Evolutionary conservation across 306 rosid genomes (phyloP), one percentile per base, ranked within the genome.

Genomic region (Trifolium subterraneum): DNA sequence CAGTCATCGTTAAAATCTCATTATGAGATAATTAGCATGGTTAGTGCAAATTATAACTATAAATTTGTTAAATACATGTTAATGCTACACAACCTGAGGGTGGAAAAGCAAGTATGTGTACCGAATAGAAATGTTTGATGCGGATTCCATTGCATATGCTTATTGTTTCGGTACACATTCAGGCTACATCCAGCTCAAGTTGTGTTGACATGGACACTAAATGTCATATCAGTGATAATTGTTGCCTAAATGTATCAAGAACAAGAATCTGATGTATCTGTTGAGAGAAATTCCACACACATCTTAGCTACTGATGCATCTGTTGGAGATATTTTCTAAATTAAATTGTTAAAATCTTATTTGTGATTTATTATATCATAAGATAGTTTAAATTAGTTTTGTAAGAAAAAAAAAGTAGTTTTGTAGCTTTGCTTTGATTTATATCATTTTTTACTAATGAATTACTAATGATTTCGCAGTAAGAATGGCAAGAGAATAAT

Each of bases 1-100:
- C 98, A 4, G 90, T 92, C 31, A 85, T 87, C 42, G 50, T 41
- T 69, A 92, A 88, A 85, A 74, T 71, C 80, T 76, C 9, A 77
- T 87, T 22, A 71, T 42, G 11, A 78, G 74, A 78, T 86, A 66
- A 23, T 25, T 64, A 19, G 81, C 51, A 15, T 27, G 70, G 64
- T 39, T 22, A 35, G 35, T 20, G 60, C 14, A 54, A 19, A 14
- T 19, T 55, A 20, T 22, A 55, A 10, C 15, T 55, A 11, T 8
- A 22, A 22, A 55, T 20, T 55, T 55, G 61, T 22, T 55, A 10
- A 5, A 23, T 56, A 56, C 35, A 23, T 3, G 8, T 22, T 10
- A 55, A 10, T 22, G 62, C 33, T 55, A 55, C 33, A 23, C 16
- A 56, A 23, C 8, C 33, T 8, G n/a, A 4, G 63, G n/a, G n/a